Conservation (phyloP, 495 filamentous ascomycete species). For the Echria macrotheca region DNA sequence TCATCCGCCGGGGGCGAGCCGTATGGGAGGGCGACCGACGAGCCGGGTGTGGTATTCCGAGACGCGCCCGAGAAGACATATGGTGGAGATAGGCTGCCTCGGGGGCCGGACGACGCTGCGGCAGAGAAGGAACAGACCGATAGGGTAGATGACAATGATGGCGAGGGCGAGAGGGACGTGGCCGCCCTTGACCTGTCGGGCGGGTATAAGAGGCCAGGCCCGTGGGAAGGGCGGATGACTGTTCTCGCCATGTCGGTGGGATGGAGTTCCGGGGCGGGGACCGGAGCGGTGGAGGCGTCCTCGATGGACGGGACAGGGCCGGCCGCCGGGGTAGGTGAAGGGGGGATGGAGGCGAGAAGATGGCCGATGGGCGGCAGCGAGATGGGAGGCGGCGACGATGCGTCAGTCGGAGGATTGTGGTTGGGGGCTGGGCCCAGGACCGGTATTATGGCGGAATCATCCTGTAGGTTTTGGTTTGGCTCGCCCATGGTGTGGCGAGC, state of each 20-base stretch:
- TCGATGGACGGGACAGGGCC: too few species aligned
- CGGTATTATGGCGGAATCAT: neutral
- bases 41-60: neutral
- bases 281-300: neutral
- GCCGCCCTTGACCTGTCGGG: neutral
- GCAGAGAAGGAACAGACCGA: slow-evolving; percentile 5
- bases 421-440: neutral
- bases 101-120: neutral
- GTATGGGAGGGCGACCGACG: too few species aligned
- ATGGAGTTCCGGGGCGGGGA: neutral
- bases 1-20: neutral
- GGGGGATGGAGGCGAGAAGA: neutral
- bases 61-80: slow-evolving; percentile 7
- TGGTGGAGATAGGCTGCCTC: slow-evolving; percentile 13
- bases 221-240: neutral
- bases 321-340: too few species aligned
- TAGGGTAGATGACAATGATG: slow-evolving; percentile 6
- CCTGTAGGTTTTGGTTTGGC: neutral
- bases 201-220: neutral
- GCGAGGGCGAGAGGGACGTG: slow-evolving; percentile 8
- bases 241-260: neutral
- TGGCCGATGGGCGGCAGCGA: neutral
- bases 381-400: neutral
- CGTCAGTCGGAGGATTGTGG: too few species aligned
- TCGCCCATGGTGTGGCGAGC: neutral